Evolutionary conservation across 2,329 filamentous ascomycete genomes (phyloP).

Genomic region (Hypoxylon sp.): DNA sequence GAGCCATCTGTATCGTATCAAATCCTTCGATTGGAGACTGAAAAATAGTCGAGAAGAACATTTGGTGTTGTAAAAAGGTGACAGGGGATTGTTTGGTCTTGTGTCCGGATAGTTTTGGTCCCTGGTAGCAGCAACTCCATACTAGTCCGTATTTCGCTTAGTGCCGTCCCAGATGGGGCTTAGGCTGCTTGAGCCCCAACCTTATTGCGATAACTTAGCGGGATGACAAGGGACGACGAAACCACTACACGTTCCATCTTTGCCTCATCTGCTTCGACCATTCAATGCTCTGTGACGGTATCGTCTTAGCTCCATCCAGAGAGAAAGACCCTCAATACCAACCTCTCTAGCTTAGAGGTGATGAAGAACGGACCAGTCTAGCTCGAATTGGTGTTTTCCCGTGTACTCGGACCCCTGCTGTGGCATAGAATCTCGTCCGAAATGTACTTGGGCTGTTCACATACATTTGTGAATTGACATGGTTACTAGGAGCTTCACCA

Average conservation of each 20-base stretch:
- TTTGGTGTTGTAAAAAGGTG: slow-evolving; percentile 20
- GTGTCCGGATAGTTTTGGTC: slow-evolving; percentile 46
- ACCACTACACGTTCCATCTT: slow-evolving; percentile 63
- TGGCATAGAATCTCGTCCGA: slow-evolving; percentile 32
- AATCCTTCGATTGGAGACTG: slow-evolving; percentile 21
- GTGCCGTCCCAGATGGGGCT: slow-evolving; percentile 39
- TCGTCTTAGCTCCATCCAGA: slow-evolving; percentile 25
- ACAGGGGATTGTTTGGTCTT: slow-evolving; percentile 46
- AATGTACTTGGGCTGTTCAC: slow-evolving; percentile 35
- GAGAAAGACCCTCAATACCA: slow-evolving; percentile 6
- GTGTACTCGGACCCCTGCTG: slow-evolving; percentile 32
- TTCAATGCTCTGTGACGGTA: slow-evolving; percentile 46
- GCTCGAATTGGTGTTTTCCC: slow-evolving; percentile 35
- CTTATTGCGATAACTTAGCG: slow-evolving; percentile 50
- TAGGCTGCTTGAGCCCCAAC: slow-evolving; percentile 47
- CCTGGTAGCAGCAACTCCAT: slow-evolving; percentile 41
- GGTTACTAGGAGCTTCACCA: slow-evolving; percentile 41
- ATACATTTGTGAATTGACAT: slow-evolving; percentile 25
- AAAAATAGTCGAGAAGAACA: slow-evolving; percentile 22
- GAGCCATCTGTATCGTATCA: slow-evolving; percentile 17
- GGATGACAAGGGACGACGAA: slow-evolving; percentile 62
- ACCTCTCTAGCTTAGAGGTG: slow-evolving; percentile 6
- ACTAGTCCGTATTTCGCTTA: slow-evolving; percentile 46
- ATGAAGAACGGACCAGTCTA: slow-evolving; percentile 34
- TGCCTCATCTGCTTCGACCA: slow-evolving; percentile 60